phyloP scores from a whole-genome alignment of 1,284 basidiomycete species.

The Microbotryum scabiosae region DNA sequence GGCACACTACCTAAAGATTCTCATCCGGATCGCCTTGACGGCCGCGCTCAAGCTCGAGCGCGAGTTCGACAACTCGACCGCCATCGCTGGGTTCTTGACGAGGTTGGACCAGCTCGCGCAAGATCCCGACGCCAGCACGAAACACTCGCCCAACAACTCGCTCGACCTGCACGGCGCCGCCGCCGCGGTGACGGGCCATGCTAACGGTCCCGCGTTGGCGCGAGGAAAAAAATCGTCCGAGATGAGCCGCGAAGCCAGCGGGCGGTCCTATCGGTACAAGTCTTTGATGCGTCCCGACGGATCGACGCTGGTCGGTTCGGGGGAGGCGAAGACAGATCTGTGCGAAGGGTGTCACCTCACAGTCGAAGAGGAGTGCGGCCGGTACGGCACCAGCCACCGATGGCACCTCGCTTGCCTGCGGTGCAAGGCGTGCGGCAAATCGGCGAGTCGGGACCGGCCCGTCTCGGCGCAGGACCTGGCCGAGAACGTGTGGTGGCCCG shows the following conservation, averaged over 20 bases:
- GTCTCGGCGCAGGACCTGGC: constrained; percentile 39
- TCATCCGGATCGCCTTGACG: constrained; percentile 94
- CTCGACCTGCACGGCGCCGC: constrained; percentile 14
- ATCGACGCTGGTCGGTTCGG: constrained; percentile 37
- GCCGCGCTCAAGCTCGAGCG: constrained; percentile 91
- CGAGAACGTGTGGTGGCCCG: constrained; percentile 5
- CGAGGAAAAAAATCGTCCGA: not conserved
- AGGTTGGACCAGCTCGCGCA: constrained; percentile 84
- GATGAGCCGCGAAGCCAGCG: constrained; percentile 1
- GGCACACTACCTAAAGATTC: constrained; percentile 97
- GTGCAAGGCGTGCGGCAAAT: constrained; percentile 69
- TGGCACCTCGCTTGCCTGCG: constrained; percentile 93
- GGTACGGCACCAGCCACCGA: constrained; percentile 83
- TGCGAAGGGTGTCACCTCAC: constrained; percentile 82
- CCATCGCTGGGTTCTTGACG: constrained; percentile 82
- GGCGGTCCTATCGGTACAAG: constrained; percentile 36
- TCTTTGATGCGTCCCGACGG: constrained; percentile 33
- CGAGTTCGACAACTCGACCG: constrained; percentile 70
- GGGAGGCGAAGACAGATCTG: constrained; percentile 54
- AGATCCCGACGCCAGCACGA: constrained; percentile 46
- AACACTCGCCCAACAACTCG: not conserved
- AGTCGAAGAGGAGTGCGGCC: constrained; percentile 93
- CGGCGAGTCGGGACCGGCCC: constrained; percentile 44
- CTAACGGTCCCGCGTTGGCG: not conserved
- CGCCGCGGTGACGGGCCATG: constrained; percentile 49